Conservation (phyloP, 257 asterid species). For the Solanum etuberosum region DNA sequence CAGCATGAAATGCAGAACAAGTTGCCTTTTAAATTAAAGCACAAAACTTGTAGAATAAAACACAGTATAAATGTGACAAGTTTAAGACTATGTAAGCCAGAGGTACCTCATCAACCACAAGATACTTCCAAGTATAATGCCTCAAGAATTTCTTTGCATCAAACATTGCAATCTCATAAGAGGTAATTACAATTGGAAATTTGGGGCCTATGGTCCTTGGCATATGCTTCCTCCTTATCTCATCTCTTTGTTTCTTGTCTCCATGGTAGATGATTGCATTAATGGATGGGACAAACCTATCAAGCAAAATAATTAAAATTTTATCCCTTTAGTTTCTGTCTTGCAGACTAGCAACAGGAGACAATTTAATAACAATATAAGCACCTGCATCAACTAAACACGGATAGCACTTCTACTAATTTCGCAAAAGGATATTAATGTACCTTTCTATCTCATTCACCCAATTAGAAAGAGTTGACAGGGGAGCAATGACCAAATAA, state of each 20-base stretch:
- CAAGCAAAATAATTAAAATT: not conserved
- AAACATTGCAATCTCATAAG: slow-evolving; percentile 68
- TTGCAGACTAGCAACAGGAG: not conserved
- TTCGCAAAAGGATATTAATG: not conserved
- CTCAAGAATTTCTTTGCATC: slow-evolving; percentile 59
- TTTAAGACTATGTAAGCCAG: not conserved
- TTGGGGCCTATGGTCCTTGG: slow-evolving; percentile 71
- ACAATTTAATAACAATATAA: not conserved
- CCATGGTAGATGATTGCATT: slow-evolving; percentile 84
- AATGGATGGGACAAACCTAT: slow-evolving; percentile 69
- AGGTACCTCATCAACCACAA: slow-evolving; percentile 93
- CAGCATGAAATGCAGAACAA: not conserved
- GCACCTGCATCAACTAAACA: not conserved
- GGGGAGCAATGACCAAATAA: slow-evolving; percentile 87
- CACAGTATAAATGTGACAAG: not conserved
- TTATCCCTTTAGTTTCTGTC: not conserved
- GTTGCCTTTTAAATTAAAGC: not conserved
- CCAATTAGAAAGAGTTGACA: slow-evolving; percentile 97
- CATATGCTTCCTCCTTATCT: slow-evolving; percentile 71
- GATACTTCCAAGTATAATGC: slow-evolving; percentile 81
- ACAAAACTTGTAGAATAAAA: not conserved
- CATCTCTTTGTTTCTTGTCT: slow-evolving; percentile 54
- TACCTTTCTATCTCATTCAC: slow-evolving; percentile 77
- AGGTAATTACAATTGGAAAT: slow-evolving; percentile 81
- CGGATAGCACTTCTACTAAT: not conserved